A percentile compares a stretch with the other conserved stretches of the same genome.
These are phyloP conservation scores for Alternaria hordeiaustralica DNA, from an alignment of 2,329 filamentous ascomycete genomes.

Conservation along the genomic window DNA sequence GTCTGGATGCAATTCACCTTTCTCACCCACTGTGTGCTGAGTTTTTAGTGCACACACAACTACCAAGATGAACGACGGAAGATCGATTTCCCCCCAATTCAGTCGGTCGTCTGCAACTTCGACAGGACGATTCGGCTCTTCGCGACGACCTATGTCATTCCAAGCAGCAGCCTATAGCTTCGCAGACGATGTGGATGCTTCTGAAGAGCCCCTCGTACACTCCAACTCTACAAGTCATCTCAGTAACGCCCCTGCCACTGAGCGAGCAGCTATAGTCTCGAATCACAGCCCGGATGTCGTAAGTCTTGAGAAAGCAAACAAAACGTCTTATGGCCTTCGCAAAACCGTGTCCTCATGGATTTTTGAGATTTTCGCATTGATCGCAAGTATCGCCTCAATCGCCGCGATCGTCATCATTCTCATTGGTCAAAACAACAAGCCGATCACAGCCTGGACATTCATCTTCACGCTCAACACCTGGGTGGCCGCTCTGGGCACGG, in stretches of 20 bases:
- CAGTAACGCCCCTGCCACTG: not conserved
- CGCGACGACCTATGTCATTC: not conserved
- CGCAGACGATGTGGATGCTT: not conserved
- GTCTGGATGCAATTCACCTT: not conserved
- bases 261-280: not conserved
- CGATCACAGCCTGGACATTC: constrained; percentile 9
- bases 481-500: constrained; percentile 12
- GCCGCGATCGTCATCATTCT: constrained; percentile 10
- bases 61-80: not conserved
- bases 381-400: not conserved
- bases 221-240: not conserved
- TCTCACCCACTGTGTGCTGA: not conserved
- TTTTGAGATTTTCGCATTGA: not conserved
- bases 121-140: not conserved
- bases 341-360: not conserved
- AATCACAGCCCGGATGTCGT: not conserved
- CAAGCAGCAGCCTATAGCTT: not conserved
- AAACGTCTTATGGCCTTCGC: not conserved
- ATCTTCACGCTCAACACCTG: constrained; percentile 15
- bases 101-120: not conserved
- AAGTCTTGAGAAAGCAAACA: not conserved
- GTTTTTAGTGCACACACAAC: not conserved
- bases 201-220: not conserved
- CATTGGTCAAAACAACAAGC: constrained; percentile 2
- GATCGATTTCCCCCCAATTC: not conserved